Percentiles rank a stretch among this genome's conserved stretches.
phyloP scores from a whole-genome alignment of 2,329 filamentous ascomycete species.

The Aspergillus quadrilineatus region DNA sequence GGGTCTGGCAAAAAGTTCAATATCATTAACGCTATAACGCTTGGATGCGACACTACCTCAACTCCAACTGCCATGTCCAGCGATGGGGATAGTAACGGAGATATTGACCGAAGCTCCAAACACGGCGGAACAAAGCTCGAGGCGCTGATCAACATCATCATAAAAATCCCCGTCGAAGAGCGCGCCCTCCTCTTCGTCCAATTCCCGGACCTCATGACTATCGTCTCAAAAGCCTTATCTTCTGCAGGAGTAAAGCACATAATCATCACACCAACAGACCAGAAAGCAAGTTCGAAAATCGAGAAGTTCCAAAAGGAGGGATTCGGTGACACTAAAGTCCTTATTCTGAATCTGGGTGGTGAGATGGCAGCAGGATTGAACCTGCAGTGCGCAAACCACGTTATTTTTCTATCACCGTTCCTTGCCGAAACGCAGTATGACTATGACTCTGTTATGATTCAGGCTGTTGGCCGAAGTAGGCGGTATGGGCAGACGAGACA shows the following conservation, averaged over 20 bases:
- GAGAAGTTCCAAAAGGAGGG: slow-evolving; percentile 41
- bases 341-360: slow-evolving; percentile 58
- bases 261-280: slow-evolving; percentile 36
- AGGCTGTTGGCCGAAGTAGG: slow-evolving; percentile 61
- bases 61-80: background rate
- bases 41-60: slow-evolving; percentile 28
- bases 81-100: slow-evolving; percentile 17
- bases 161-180: slow-evolving; percentile 43
- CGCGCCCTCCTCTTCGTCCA: slow-evolving; percentile 59
- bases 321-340: slow-evolving; percentile 44
- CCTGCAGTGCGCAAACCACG: slow-evolving; percentile 62
- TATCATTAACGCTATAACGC: slow-evolving; percentile 39
- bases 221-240: slow-evolving; percentile 31
- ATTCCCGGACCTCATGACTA: slow-evolving; percentile 46
- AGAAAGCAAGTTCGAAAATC: slow-evolving; percentile 36
- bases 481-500: slow-evolving; percentile 58
- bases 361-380: slow-evolving; percentile 64
- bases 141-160: slow-evolving; percentile 47
- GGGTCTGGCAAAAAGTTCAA: slow-evolving; percentile 40
- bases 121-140: slow-evolving; percentile 51
- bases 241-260: slow-evolving; percentile 33
- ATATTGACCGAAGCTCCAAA: slow-evolving; percentile 20
- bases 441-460: slow-evolving; percentile 60
- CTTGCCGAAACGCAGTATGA: slow-evolving; percentile 51
- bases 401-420: slow-evolving; percentile 62